Evolutionary conservation across 2,329 filamentous ascomycete species (phyloP), one percentile per base, ranked within the genome.

Genomic region (Exophiala lecanii-corni): DNA sequence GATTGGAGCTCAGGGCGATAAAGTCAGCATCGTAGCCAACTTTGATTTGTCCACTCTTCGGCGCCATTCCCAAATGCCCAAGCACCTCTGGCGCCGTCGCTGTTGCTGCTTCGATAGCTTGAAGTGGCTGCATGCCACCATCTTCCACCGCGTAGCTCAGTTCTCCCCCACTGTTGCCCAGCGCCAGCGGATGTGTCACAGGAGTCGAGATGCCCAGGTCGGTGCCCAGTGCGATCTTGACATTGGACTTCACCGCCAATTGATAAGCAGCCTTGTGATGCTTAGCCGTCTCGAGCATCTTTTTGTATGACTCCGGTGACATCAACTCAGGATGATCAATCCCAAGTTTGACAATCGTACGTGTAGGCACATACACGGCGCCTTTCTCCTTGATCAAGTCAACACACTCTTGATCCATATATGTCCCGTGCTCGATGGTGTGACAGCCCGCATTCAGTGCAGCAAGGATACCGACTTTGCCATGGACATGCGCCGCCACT

Each of bases 81-180:
- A 74, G 50, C 2, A 67, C 69, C 45, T 69, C 62, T 0, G 71
- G 70, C 9, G 62, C 62, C 35, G 62, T 73, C 10, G 70, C 70
- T 4, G 73, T 75, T 3, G 65, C 70, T 20, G 70, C 68, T 55
- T 76, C 70, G 47, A 78, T 74, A 5, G 73, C 72, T 54, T 73
- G 58, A 33, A 76, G 53, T 3, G 69, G 66, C 3, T 66, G 67
- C 68, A 76, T 66, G 1, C 73, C 73, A 6, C 68, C 68, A 36
- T 70, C 60, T 26, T 25, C 39, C 28, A 74, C 67, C 2, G 71
- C 72, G 54, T 68, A 72, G 13, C 58, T 54, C 16, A 76, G 56
- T 57, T 77, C 73, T 33, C 61, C 62, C 4, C 66, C 71, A 50
- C 70, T 71, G 31, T 59, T 64, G 2, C 70, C 70, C 45, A 68